A percentile compares a stretch with the other conserved stretches of the same genome.
These are phyloP conservation scores for Micractinium sp. DNA, from an alignment of 139 green algal genomes.

Conservation along the genomic window DNA sequence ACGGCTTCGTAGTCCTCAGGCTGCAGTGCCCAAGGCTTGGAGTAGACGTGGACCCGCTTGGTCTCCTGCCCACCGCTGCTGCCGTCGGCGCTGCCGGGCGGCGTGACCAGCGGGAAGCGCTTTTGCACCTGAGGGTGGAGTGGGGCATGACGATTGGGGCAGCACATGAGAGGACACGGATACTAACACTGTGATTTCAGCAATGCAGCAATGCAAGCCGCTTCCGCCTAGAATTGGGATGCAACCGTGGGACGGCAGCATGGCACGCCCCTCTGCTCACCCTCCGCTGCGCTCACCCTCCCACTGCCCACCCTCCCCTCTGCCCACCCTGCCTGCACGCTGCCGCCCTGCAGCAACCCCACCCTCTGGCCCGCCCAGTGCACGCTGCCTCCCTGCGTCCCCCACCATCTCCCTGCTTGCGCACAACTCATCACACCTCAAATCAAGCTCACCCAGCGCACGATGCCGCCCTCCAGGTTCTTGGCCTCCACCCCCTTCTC, in stretches of 20 bases:
- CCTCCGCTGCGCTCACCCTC: too few species aligned
- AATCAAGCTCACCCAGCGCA: conserved; percentile 60
- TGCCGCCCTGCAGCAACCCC: too few species aligned
- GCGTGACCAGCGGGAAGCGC: conserved; percentile 17
- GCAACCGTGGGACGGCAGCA: too few species aligned
- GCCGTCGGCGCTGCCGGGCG: neutral
- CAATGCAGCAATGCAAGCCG: too few species aligned
- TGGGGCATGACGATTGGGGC: neutral
- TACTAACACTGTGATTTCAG: too few species aligned
- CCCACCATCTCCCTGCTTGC: too few species aligned
- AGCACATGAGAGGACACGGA: neutral
- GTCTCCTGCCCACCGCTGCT: neutral
- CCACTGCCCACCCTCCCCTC: too few species aligned
- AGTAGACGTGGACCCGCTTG: conserved; percentile 32
- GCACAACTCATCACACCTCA: too few species aligned
- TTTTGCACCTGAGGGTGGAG: conserved; percentile 22
- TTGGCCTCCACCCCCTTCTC: conserved; percentile 45
- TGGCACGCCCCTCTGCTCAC: neutral
- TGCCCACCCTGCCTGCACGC: too few species aligned
- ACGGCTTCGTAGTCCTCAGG: conserved; percentile 34
- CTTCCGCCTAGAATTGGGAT: too few species aligned
- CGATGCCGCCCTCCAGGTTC: conserved; percentile 63
- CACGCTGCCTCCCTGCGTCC: too few species aligned
- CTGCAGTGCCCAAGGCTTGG: conserved; percentile 4
- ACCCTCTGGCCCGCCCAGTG: too few species aligned